A percentile compares a stretch with the other conserved stretches of the same genome.
phyloP scores from a whole-genome alignment of 129 eudicot genomes.

The Erigeron canadensis region DNA sequence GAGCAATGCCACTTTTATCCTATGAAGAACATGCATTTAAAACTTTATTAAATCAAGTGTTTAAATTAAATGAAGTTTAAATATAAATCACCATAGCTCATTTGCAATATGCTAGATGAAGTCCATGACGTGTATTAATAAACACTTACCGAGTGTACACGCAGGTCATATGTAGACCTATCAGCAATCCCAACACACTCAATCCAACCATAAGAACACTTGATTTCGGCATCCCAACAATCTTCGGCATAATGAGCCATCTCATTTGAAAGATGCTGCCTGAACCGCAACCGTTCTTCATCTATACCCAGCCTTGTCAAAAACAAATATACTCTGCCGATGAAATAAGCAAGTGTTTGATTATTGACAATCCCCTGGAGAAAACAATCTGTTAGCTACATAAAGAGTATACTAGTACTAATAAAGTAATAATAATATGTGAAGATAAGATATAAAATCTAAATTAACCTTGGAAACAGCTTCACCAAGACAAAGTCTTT shows the following conservation, averaged over 20 bases:
- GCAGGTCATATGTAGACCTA: constrained; percentile 66
- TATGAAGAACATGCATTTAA: constrained; percentile 9
- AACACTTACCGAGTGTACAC: constrained; percentile 58
- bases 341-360: constrained; percentile 67
- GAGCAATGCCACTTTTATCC: constrained; percentile 58
- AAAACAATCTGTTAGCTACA: neutral
- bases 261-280: constrained; percentile 78
- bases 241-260: constrained; percentile 87
- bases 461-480: constrained; percentile 52
- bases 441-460: neutral
- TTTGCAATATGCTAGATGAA: neutral
- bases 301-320: constrained; percentile 61
- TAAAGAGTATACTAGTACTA: neutral
- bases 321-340: constrained; percentile 62
- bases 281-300: constrained; percentile 52
- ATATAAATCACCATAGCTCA: neutral
- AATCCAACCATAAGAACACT: constrained; percentile 72
- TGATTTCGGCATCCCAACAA: constrained; percentile 84
- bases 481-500: constrained; percentile 46
- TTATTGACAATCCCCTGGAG: constrained; percentile 63
- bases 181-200: constrained; percentile 83
- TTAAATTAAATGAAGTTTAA: too few species aligned
- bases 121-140: neutral
- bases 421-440: neutral
- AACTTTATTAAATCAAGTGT: neutral